Conservation (phyloP, 73 alveolate species). For the Halteria grandinella region DNA sequence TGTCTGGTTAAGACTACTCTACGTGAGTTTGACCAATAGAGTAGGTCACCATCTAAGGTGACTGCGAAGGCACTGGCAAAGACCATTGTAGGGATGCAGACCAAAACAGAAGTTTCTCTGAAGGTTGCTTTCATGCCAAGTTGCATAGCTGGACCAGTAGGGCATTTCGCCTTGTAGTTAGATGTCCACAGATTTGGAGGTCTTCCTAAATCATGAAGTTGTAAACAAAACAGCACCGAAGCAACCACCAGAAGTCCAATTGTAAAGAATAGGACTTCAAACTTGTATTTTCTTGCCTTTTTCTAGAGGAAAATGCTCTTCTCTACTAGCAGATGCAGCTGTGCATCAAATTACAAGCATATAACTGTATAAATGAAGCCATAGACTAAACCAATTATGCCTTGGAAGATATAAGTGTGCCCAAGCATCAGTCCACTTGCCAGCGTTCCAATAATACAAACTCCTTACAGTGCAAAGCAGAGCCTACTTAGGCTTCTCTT, state of each 20-base stretch:
- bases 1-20: slow-evolving; percentile 30
- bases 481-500: background rate
- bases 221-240: slow-evolving; percentile 33
- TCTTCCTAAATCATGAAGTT: background rate
- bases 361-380: slow-evolving; percentile 41
- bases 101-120: slow-evolving; percentile 45
- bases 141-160: background rate
- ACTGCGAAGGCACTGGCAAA: slow-evolving; percentile 67
- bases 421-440: slow-evolving; percentile 39
- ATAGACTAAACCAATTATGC: slow-evolving; percentile 52
- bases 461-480: background rate
- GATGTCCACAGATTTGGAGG: slow-evolving; percentile 45
- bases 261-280: slow-evolving; percentile 29
- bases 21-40: slow-evolving; percentile 45
- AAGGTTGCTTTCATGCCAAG: slow-evolving; percentile 58
- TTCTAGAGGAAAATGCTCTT: slow-evolving; percentile 54
- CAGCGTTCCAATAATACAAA: background rate
- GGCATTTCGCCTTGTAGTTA: slow-evolving; percentile 25
- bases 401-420: slow-evolving; percentile 35
- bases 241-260: slow-evolving; percentile 21
- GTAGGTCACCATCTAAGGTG: slow-evolving; percentile 13
- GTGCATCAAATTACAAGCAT: slow-evolving; percentile 34
- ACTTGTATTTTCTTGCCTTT: slow-evolving; percentile 58
- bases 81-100: slow-evolving; percentile 55
- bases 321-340: slow-evolving; percentile 36